Evolutionary conservation across 176 grass and related monocot genomes (phyloP).

Genomic region (Phragmites australis): DNA sequence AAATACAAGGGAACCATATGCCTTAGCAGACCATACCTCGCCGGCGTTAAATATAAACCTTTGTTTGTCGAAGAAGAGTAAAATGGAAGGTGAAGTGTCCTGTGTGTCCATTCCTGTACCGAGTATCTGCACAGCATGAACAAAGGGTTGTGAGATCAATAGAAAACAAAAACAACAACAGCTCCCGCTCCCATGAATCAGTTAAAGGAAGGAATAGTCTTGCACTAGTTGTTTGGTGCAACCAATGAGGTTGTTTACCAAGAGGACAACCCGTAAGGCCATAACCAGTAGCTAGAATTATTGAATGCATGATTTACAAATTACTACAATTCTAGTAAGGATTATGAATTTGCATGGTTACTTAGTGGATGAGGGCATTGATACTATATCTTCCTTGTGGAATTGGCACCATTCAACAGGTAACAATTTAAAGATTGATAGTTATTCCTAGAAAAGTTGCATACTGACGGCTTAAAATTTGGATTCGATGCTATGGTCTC

Average conservation of each 20-base stretch:
- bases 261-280: neutral
- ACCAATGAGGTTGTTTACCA: neutral
- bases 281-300: neutral
- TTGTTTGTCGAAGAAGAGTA: constrained; percentile 91
- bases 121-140: constrained; percentile 62
- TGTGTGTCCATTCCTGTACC: constrained; percentile 99
- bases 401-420: neutral
- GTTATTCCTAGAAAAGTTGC: neutral
- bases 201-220: neutral
- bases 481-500: neutral
- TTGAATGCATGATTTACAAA: neutral
- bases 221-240: neutral
- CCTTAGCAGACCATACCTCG: constrained; percentile 55
- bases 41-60: constrained; percentile 97
- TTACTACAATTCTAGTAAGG: neutral
- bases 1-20: constrained; percentile 7
- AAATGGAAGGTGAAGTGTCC: constrained; percentile 88
- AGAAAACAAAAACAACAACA: neutral
- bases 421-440: neutral
- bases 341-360: neutral
- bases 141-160: constrained; percentile 2
- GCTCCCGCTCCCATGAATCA: neutral
- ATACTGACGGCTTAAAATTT: neutral
- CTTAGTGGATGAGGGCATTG: neutral
- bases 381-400: neutral